Base-by-base conservation (phyloP, 306 rosid genomes). In the Castanea sativa region DNA sequence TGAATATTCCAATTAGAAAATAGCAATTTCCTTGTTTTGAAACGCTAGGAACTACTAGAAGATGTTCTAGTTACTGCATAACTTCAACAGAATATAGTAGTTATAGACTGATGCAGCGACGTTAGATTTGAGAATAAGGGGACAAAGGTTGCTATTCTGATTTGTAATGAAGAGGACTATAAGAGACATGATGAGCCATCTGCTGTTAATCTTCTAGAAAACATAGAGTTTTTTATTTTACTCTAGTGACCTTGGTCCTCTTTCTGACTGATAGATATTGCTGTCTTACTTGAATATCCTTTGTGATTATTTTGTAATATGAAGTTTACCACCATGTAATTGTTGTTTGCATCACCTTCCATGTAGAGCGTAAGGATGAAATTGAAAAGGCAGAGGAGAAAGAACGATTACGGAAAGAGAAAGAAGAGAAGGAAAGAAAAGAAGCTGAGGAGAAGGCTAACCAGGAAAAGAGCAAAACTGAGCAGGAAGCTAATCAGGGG, bases 361-460 rank as follows among this genome's bases (percentile, higher is more conserved):
- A 55, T 86, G 74, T 81, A 96, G 99, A 96, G 76, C 98, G 84
- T 77, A 96, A 93, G 81, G 99, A 96, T 85, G 96, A 89, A 81
- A 91, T 96, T 84, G 99, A 93, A 71, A 93, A 90, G 91, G 94
- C 85, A 30, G 99, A 93, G 86, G 97, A 92, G 93, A 88, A 88
- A 86, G 97, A 91, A 73, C 97, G 91, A 8, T 79, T 91, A 56
- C 83, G 20, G 83, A 93, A 84, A 85, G 98, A 88, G 82, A 84
- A 79, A 78, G 90, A 88, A 79, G 92, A 86, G 86, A 86, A 77
- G 78, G 79, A 85, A 85, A 89, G 87, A 85, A 87, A 76, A 75
- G 93, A 90, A 81, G 89, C 86, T 2, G 89, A 87, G 81, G 89
- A 87, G 85, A 88, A 92, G 79, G 85, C 85, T 56, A 67, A 57